A percentile compares a stretch with the other conserved stretches of the same genome.
phyloP scores from a whole-genome alignment of 257 asterid genomes.

The Osmanthus fragrans region DNA sequence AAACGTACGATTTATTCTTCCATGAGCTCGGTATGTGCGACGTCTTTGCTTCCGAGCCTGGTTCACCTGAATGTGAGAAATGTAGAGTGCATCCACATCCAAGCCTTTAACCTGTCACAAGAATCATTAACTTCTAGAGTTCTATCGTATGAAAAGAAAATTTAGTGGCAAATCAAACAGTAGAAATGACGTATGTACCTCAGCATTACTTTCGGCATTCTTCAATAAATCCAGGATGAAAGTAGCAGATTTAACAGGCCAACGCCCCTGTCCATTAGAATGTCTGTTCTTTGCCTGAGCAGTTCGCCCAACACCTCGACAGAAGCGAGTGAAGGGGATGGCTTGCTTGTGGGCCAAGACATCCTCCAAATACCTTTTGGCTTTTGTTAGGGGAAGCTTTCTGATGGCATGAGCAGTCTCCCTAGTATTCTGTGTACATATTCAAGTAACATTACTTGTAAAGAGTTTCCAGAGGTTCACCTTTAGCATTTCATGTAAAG shows the following conservation, averaged over 20 bases:
- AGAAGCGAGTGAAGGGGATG: conserved; percentile 72
- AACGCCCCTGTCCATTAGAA: conserved; percentile 73
- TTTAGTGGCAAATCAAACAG: not conserved
- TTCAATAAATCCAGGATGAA: conserved; percentile 67
- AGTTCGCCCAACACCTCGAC: conserved; percentile 73
- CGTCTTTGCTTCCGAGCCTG: conserved; percentile 78
- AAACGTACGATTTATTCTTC: conserved; percentile 58
- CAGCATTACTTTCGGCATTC: conserved; percentile 81
- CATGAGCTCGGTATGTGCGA: conserved; percentile 78
- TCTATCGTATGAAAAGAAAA: not conserved
- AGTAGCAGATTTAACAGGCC: conserved; percentile 78
- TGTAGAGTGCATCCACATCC: conserved; percentile 72
- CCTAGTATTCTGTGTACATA: conserved; percentile 49
- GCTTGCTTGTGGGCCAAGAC: conserved; percentile 72
- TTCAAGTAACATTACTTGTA: not conserved
- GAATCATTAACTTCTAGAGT: not conserved
- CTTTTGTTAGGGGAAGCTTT: conserved; percentile 55
- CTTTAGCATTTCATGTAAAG: not conserved
- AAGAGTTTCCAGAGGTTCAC: not conserved
- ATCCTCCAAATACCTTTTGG: conserved; percentile 65
- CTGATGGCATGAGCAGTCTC: conserved; percentile 74
- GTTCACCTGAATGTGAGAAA: conserved; percentile 75
- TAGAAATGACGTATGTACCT: conserved; percentile 30
- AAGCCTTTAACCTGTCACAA: conserved; percentile 60
- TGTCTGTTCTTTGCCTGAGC: conserved; percentile 77